Evolutionary conservation across 192 early-diverging fungal species (phyloP), one percentile per base, ranked within the genome.

Genomic region (Gigaspora rosea): DNA sequence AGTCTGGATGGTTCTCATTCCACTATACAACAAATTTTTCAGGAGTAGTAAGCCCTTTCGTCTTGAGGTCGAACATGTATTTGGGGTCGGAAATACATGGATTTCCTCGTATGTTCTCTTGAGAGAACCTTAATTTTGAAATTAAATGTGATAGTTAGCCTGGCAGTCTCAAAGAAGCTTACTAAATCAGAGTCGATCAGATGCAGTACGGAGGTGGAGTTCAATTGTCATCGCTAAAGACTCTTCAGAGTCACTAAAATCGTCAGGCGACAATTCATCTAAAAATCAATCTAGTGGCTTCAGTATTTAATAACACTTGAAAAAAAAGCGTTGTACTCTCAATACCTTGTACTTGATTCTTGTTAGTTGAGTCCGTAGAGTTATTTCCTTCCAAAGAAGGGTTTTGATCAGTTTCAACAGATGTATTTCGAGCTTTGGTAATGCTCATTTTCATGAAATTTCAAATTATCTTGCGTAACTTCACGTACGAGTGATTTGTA

Each of bases 301-400:
- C n/a, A n/a, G n/a, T n/a, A n/a, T 73, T 73, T 59, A 73, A 59
- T 73, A 73, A 73, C 9, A 73, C 32, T 72, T 72, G 56, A 50
- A 58, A 73, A 59, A 33, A 59, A 73, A n/a, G n/a, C 6, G n/a
- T 11, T 33, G 15, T 1, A n/a, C 36, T 73, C n/a, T n/a, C n/a
- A n/a, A n/a, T n/a, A n/a, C n/a, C 49, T 70, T 70, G 49, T 51
- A 33, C 32, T 47, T 70, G 49, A 70, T 70, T 51, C 47, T 15
- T 70, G 10, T 70, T 70, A 70, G 68, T 70, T 70, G 49, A 33
- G 1, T 51, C 49, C 0, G 4, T 47, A 65, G 35, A 65, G 63
- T 65, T 47, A 65, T 36, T 65, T 65, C 18, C 41, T 65, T 7
- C 63, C 5, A 47, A 65, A 65, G 15, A 65, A 41, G 35, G 63